phyloP scores from a whole-genome alignment of 495 filamentous ascomycete species.

The Echria macrotheca region DNA sequence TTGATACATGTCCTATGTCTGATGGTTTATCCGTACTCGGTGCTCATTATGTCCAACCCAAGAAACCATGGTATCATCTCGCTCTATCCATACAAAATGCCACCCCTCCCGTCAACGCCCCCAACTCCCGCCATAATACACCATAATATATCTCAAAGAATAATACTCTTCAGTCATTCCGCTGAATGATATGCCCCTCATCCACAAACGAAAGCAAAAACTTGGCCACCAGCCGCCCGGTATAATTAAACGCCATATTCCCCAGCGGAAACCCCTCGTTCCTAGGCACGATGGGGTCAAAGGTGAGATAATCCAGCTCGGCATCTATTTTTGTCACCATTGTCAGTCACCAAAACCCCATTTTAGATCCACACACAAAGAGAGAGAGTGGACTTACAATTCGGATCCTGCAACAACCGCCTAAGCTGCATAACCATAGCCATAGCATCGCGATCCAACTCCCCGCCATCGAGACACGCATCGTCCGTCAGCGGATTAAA shows the following conservation, averaged over 20 bases:
- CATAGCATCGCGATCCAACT: conserved; percentile 34
- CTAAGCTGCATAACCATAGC: conserved; percentile 39
- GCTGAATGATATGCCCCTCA: conserved; percentile 30
- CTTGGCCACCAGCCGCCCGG: conserved; percentile 42
- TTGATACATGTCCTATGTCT: too few relatives aligned
- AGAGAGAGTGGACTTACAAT: conserved; percentile 41
- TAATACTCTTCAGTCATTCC: conserved; percentile 10
- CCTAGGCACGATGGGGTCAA: conserved; percentile 40
- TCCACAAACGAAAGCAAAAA: conserved; percentile 48
- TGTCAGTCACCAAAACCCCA: conserved; percentile 2
- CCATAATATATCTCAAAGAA: too few relatives aligned
- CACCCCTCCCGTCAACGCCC: neutral
- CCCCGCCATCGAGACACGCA: conserved; percentile 24
- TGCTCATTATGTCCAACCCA: too few relatives aligned
- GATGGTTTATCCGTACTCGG: too few relatives aligned
- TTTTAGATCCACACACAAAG: too few relatives aligned
- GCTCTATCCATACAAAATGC: neutral
- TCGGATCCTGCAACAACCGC: conserved; percentile 31
- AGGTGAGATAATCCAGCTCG: conserved; percentile 43
- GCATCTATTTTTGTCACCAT: conserved; percentile 25
- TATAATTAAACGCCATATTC: conserved; percentile 43
- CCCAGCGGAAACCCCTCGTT: conserved; percentile 38
- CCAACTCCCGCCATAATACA: too few relatives aligned
- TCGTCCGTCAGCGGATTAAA: conserved; percentile 44
- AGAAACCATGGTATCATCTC: neutral